Evolutionary conservation across 2,329 filamentous ascomycete genomes (phyloP), one percentile per base, ranked within the genome.

Genomic region (Monosporascus sp.): DNA sequence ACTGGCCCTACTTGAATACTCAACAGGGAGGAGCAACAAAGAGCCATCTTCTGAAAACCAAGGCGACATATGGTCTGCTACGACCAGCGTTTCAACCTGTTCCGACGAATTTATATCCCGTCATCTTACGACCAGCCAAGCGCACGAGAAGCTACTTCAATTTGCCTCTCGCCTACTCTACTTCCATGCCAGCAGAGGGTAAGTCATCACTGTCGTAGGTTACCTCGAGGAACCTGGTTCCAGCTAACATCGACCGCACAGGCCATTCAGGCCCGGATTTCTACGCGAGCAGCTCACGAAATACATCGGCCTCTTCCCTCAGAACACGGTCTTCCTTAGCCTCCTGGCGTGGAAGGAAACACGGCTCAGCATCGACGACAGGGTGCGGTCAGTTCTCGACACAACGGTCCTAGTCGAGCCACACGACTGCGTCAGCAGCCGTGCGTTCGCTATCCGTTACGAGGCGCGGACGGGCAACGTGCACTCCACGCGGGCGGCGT

Each of bases 341-440:
- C 72, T 94, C 0, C 87, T 87, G 58, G 80, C 85, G n/a, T 88
- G 86, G 76, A 85, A 89, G 57, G 86, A 93, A 65, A 77, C 83
- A 2, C 82, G 86, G 7, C 82, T 90, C 44, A 81, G 86, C 24
- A 79, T 94, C 51, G 82, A 91, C 56, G 89, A 95, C 61, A 87
- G 90, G 19, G 82, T 95, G 20, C 84, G 88, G n/a, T 76, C 80
- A 6, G 71, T 89, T 8, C 73, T 92, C 11, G 71, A 78, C 20
- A 76, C 78, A 65, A 78, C 78, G 64, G 69, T 83, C 0, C 68
- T 80, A 2, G 58, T 66, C 6, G 60, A 64, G 17, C 49, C 54
- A 7, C 67, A 74, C 50, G 77, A 80, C 61, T 70, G 71, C 41
- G 57, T 78, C 14, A 69, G 69, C 56, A 76, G 68, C 57, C 75